Percentiles rank a stretch among this genome's conserved stretches.
phyloP scores from a whole-genome alignment of 2,329 filamentous ascomycete species.

The Clathrospora elynae region DNA sequence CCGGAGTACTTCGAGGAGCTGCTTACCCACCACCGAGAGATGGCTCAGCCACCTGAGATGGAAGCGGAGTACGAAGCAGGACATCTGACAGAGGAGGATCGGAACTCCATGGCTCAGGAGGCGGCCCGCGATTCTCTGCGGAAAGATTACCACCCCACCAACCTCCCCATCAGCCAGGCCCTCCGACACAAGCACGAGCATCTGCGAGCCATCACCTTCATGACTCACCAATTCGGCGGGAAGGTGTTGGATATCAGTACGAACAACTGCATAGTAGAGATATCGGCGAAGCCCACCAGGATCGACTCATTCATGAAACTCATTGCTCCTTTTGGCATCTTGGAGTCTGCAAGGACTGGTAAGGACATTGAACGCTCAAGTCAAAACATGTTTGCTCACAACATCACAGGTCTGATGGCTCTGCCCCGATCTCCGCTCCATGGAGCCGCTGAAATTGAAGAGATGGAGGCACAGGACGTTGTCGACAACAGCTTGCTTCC shows the following conservation, averaged over 20 bases:
- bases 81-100: slow-evolving; percentile 41
- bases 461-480: slow-evolving; percentile 91
- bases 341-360: slow-evolving; percentile 91
- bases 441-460: slow-evolving; percentile 70
- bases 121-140: slow-evolving; percentile 51
- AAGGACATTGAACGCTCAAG: slow-evolving; percentile 28
- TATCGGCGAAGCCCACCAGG: slow-evolving; percentile 89
- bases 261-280: slow-evolving; percentile 96
- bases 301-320: slow-evolving; percentile 99
- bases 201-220: slow-evolving; percentile 91
- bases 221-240: slow-evolving; percentile 95
- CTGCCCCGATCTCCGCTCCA: slow-evolving; percentile 89
- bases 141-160: slow-evolving; percentile 85
- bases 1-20: slow-evolving; percentile 99
- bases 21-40: slow-evolving; percentile 92
- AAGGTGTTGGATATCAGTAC: slow-evolving; percentile 98
- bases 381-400: slow-evolving; percentile 15
- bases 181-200: slow-evolving; percentile 97
- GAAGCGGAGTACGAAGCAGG: slow-evolving; percentile 30
- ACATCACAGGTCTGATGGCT: slow-evolving; percentile 77
- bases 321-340: slow-evolving; percentile 89
- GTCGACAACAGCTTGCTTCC: slow-evolving; percentile 94
- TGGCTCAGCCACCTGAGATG: slow-evolving; percentile 60
- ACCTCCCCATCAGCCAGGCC: slow-evolving; percentile 83
- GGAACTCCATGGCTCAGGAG: slow-evolving; percentile 36